A percentile compares a stretch with the other conserved stretches of the same genome.
phyloP scores from a whole-genome alignment of 371 early-diverging fungal species.

The Mucor saturninus region DNA sequence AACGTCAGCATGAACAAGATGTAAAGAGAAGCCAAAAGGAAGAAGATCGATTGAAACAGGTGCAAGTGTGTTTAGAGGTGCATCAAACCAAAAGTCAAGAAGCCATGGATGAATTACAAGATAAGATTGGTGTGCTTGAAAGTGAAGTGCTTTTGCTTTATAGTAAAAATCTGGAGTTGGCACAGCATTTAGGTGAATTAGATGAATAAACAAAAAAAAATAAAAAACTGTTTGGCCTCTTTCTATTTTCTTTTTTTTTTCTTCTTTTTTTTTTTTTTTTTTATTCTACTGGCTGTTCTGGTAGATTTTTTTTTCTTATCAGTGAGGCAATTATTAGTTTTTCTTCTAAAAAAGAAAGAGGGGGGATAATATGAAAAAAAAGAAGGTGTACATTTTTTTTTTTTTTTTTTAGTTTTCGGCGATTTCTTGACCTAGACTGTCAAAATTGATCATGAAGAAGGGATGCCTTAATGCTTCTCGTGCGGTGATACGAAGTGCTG shows the following conservation, averaged over 20 bases:
- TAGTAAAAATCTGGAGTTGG: slow-evolving; percentile 28
- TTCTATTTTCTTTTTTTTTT: neutral
- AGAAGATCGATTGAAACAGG: neutral
- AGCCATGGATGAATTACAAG: neutral
- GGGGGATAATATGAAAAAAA: neutral
- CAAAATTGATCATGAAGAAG: slow-evolving; percentile 68
- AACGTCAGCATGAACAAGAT: slow-evolving; percentile 15
- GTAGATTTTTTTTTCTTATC: neutral
- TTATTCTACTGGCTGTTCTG: neutral
- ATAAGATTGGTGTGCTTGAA: slow-evolving; percentile 12
- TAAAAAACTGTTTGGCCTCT: neutral
- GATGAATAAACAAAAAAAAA: slow-evolving; percentile 14
- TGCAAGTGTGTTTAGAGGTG: slow-evolving; percentile 1
- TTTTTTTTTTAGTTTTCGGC: neutral
- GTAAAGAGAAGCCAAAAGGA: neutral
- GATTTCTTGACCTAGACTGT: slow-evolving; percentile 38
- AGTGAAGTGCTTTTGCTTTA: slow-evolving; percentile 27
- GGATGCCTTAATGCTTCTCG: slow-evolving; percentile 82
- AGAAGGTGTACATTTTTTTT: neutral
- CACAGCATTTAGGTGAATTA: slow-evolving; percentile 29
- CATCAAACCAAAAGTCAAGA: slow-evolving; percentile 4
- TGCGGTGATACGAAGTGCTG: slow-evolving; percentile 81
- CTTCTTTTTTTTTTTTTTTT: too few relatives aligned
- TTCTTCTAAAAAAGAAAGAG: neutral
- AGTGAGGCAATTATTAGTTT: neutral